These are phyloP conservation scores for Quambalaria eucalypti DNA, from an alignment of 1,284 basidiomycete genomes.

Conservation along the genomic window DNA sequence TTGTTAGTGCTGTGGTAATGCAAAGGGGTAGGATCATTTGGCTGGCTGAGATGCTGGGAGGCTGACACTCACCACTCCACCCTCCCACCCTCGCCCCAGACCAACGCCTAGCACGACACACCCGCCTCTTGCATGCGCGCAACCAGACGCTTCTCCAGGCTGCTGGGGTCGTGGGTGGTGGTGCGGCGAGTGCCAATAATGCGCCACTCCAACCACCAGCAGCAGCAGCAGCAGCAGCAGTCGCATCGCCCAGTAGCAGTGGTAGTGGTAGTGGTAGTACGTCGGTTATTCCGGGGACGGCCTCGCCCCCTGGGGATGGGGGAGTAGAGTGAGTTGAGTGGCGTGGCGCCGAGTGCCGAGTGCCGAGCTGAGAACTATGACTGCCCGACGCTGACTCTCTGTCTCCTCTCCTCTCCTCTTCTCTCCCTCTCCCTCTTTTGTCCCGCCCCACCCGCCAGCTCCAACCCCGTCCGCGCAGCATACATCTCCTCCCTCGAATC, in stretches of 20 bases:
- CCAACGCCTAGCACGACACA: conserved; percentile 20
- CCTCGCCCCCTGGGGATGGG: too few relatives aligned
- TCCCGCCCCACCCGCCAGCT: too few relatives aligned
- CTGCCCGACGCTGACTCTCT: neutral
- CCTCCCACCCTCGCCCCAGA: conserved; percentile 9
- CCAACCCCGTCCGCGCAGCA: conserved; percentile 72
- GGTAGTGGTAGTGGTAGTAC: conserved; percentile 1
- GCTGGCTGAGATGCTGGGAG: neutral
- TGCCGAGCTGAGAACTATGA: neutral
- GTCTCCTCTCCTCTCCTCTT: neutral
- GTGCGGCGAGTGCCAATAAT: neutral
- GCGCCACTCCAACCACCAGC: conserved; percentile 8
- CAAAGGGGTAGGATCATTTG: conserved; percentile 7
- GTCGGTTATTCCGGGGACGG: neutral
- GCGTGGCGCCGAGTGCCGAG: too few relatives aligned
- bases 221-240: neutral
- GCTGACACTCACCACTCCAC: neutral
- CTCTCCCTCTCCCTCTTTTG: too few relatives aligned
- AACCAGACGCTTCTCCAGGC: conserved; percentile 16
- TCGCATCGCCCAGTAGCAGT: conserved; percentile 1
- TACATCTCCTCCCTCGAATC: conserved; percentile 84
- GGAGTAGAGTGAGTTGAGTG: too few relatives aligned
- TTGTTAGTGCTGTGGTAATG: too few relatives aligned
- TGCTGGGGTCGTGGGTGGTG: neutral
- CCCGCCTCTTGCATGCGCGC: conserved; percentile 20